Base-by-base conservation (phyloP, 1,139 yeast species). In the Martiniozyma asiatica region DNA sequence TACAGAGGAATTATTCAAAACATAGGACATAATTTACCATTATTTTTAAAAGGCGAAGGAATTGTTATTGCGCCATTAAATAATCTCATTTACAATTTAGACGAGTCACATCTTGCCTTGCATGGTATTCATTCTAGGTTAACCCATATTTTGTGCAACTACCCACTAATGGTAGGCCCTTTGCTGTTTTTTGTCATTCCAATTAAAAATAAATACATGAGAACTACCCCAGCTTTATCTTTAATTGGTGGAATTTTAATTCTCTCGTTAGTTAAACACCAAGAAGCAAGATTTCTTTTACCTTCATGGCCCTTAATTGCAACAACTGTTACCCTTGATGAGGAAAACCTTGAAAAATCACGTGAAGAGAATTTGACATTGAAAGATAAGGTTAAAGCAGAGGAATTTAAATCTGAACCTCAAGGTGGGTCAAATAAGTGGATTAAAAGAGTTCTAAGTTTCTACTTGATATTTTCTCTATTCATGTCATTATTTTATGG, bases 91-190 rank as follows among this genome's bases (percentile, higher is more conserved):
- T 92, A 89, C 59, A 92, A 92, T 50, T 33, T 73, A 6, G 53
- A 67, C 14, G 36, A 54, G 4, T 54, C 56, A 4, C 89, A 89
- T 44, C 57, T 92, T 38, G 63, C 78, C 0, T 42, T 50, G 12
- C 99, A 92, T 51, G 99, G 98, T 0, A 45, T 84, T 12, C 98
- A 92, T 48, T 74, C 92, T 2, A 60, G 69, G 22, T 75, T 72
- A 43, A 79, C 79, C 3, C 98, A 92, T 45, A 5, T 81, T 0
- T 39, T 84, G 13, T 58, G 80, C 7, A 89, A 87, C 46, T 43
- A 84, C 4, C 95, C 97, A 0, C 78, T 75, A 39, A 54, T 89
- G 4, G 35, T 85, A 7, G 98, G 98, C 0, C 97, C 98, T 0
- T 42, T 74, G 9, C 32, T 77, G 2, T 55, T 72, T 6, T 47